Percentiles rank a stretch among this genome's conserved stretches.
phyloP scores from a whole-genome alignment of 2,329 filamentous ascomycete species.

The Phialophora chinensis region DNA sequence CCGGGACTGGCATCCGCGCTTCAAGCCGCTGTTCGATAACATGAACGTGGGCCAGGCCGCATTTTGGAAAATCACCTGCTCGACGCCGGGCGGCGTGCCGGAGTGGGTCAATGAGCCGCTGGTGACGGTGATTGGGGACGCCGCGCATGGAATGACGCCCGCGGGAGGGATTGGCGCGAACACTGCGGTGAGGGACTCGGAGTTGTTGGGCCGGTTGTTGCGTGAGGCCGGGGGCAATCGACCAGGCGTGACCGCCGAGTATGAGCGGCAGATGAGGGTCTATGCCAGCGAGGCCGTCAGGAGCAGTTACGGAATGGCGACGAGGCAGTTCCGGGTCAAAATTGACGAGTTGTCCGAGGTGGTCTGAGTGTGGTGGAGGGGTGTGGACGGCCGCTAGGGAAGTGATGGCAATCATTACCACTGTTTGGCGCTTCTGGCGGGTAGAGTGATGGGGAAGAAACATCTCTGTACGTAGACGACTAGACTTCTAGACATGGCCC shows the following conservation, averaged over 20 bases:
- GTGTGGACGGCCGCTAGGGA: background rate
- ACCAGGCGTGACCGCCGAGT: constrained; percentile 47
- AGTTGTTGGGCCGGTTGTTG: constrained; percentile 54
- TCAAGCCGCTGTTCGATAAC: constrained; percentile 41
- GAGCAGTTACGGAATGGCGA: constrained; percentile 59
- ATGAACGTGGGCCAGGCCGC: constrained; percentile 44
- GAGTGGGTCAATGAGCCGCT: constrained; percentile 43
- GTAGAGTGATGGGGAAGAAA: background rate
- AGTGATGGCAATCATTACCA: background rate
- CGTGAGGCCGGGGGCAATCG: constrained; percentile 58
- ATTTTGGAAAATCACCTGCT: constrained; percentile 45
- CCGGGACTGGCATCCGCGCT: constrained; percentile 39
- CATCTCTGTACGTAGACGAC: background rate
- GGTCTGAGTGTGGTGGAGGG: background rate
- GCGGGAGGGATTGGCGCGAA: constrained; percentile 55
- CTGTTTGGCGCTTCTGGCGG: background rate
- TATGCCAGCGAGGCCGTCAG: constrained; percentile 64
- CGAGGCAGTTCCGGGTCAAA: constrained; percentile 50
- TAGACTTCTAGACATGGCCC: background rate
- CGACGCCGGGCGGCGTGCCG: constrained; percentile 44
- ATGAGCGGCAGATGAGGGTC: constrained; percentile 51
- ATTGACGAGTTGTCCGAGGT: constrained; percentile 52
- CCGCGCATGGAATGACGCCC: constrained; percentile 55
- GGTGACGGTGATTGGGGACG: constrained; percentile 54
- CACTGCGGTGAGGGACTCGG: constrained; percentile 52